Percentiles rank a stretch among this genome's conserved stretches.
phyloP scores from a whole-genome alignment of 371 early-diverging fungal genomes.

The Mortierella sp. region DNA sequence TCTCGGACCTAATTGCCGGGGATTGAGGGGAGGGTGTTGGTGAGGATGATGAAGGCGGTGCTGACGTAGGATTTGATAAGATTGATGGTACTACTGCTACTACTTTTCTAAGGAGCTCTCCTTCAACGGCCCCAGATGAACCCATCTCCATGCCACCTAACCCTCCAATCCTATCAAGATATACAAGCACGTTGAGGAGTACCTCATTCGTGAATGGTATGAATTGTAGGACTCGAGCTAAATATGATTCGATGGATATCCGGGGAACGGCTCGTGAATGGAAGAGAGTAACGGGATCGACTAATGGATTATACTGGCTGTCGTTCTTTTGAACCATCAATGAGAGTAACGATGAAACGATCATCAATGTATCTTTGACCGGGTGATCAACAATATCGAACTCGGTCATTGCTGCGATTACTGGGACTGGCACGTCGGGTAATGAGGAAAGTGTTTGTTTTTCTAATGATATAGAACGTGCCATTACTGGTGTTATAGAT shows the following conservation, averaged over 20 bases:
- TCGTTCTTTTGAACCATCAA: constrained; percentile 74
- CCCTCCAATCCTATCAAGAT: constrained; percentile 86
- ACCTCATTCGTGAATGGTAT: constrained; percentile 83
- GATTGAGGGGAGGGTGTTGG: constrained; percentile 2
- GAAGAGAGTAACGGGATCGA: constrained; percentile 74
- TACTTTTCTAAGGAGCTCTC: not conserved
- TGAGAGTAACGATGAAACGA: constrained; percentile 64
- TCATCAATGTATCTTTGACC: constrained; percentile 52
- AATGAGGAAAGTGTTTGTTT: not conserved
- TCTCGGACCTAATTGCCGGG: not conserved
- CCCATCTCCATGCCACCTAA: constrained; percentile 54
- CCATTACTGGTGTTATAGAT: not conserved
- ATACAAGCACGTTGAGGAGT: constrained; percentile 82
- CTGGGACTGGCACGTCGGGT: not conserved
- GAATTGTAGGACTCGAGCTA: constrained; percentile 79
- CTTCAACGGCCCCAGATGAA: constrained; percentile 2
- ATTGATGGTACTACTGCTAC: not conserved
- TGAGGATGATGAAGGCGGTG: not conserved
- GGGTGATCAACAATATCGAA: constrained; percentile 54
- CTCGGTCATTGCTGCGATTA: constrained; percentile 4
- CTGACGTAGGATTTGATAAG: too few relatives aligned
- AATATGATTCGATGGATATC: constrained; percentile 75
- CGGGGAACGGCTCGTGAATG: constrained; percentile 86
- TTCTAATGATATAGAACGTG: not conserved
- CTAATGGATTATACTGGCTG: constrained; percentile 58